Percentiles rank a stretch among this genome's conserved stretches.
phyloP scores from a whole-genome alignment of 768 basidiomycete genomes.

The Lentinula edodes region DNA sequence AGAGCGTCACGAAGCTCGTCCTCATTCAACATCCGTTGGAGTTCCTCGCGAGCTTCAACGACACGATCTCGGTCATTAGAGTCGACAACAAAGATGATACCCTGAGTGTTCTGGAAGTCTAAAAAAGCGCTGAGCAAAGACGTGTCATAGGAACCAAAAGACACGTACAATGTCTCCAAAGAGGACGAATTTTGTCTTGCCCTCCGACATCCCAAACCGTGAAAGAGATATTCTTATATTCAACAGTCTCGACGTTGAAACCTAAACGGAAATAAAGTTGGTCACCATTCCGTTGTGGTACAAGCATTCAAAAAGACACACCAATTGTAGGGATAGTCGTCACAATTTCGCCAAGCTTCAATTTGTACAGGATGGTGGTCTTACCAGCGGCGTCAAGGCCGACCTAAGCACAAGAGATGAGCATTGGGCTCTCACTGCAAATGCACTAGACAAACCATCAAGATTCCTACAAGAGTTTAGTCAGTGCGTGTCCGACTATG shows the following conservation, averaged over 20 bases:
- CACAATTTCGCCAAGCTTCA: constrained; percentile 99
- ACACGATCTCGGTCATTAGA: constrained; percentile 99
- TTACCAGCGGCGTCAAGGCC: constrained; percentile 99
- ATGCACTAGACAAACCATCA: constrained; percentile 62
- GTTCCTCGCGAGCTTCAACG: constrained; percentile 96
- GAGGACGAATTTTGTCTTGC: constrained; percentile 99
- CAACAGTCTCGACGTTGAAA: constrained; percentile 99
- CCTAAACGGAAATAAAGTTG: constrained; percentile 44
- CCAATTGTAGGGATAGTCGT: constrained; percentile 99
- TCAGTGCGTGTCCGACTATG: constrained; percentile 19
- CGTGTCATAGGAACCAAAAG: constrained; percentile 12
- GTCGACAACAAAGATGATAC: constrained; percentile 99
- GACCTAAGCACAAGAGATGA: constrained; percentile 46
- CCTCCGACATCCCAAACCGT: constrained; percentile 99
- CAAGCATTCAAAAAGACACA: constrained; percentile 24
- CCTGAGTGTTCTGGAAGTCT: constrained; percentile 99
- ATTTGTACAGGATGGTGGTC: constrained; percentile 97
- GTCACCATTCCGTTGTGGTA: constrained; percentile 7
- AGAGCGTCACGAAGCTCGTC: constrained; percentile 98
- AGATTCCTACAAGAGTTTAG: constrained; percentile 65
- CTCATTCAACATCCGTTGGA: constrained; percentile 99
- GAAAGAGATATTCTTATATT: constrained; percentile 99
- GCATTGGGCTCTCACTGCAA: background rate
- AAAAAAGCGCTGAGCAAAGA: constrained; percentile 14
- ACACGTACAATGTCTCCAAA: constrained; percentile 98